Conservation (phyloP, 306 rosid species). For the Castanea mollissima region DNA sequence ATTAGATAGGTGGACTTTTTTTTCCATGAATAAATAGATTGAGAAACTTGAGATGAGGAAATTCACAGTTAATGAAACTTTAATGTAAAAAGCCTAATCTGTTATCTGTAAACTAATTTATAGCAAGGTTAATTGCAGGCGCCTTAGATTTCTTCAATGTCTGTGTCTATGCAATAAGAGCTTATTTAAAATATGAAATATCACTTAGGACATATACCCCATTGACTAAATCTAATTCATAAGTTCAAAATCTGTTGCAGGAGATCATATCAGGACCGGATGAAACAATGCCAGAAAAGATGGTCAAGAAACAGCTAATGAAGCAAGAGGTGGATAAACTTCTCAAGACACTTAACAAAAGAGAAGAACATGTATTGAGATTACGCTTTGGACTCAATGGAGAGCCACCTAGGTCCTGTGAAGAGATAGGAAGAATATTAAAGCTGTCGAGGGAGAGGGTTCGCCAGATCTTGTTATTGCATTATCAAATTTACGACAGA, state of each 20-base stretch:
- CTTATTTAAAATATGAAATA: background rate
- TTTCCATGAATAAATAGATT: too few relatives aligned
- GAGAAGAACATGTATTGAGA: constrained; percentile 61
- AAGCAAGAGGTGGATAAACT: constrained; percentile 55
- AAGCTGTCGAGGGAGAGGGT: constrained; percentile 70
- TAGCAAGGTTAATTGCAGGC: too few relatives aligned
- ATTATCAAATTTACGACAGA: constrained; percentile 48
- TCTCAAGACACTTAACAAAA: constrained; percentile 43
- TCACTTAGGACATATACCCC: background rate
- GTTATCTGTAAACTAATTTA: too few relatives aligned
- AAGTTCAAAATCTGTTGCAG: constrained; percentile 35
- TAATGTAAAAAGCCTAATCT: too few relatives aligned
- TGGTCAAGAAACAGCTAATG: constrained; percentile 45
- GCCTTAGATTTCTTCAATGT: too few relatives aligned
- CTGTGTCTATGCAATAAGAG: background rate
- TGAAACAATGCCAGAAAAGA: constrained; percentile 57
- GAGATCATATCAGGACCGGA: constrained; percentile 64
- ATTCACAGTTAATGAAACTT: too few relatives aligned
- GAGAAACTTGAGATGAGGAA: too few relatives aligned
- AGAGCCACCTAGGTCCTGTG: constrained; percentile 47
- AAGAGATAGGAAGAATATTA: constrained; percentile 62
- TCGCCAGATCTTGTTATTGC: constrained; percentile 55
- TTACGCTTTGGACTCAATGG: constrained; percentile 66
- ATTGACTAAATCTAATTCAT: background rate
- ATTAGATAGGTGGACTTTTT: too few relatives aligned